Percentiles rank a stretch among this genome's conserved stretches.
These are phyloP conservation scores for Suillus plorans DNA, from an alignment of 768 basidiomycete species.

Conservation along the genomic window DNA sequence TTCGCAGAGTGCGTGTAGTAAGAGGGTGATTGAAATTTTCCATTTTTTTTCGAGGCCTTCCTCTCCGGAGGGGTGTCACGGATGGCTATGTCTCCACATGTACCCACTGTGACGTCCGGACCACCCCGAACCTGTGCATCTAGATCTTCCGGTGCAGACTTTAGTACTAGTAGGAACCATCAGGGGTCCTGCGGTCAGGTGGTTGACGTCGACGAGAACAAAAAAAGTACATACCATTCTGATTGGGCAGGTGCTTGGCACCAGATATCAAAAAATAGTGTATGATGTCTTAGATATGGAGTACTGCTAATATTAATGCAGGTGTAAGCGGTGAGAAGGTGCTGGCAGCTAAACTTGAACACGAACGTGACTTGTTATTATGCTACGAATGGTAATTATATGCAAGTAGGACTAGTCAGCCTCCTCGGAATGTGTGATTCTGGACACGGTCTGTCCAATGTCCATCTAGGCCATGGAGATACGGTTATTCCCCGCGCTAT, in stretches of 20 bases:
- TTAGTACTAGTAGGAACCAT: too few species aligned
- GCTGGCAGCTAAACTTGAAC: not conserved
- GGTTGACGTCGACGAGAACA: not conserved
- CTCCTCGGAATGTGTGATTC: slow-evolving; percentile 12
- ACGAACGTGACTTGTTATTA: slow-evolving; percentile 1
- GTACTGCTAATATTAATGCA: not conserved
- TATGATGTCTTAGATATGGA: not conserved
- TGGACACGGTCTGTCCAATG: slow-evolving; percentile 6
- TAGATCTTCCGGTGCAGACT: too few species aligned
- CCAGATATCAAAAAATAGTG: slow-evolving; percentile 1
- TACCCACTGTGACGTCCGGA: too few species aligned
- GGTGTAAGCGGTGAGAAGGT: slow-evolving; percentile 2
- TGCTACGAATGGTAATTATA: slow-evolving; percentile 3
- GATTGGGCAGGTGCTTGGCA: not conserved
- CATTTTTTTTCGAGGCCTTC: not conserved
- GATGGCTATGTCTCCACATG: not conserved
- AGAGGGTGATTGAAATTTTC: not conserved
- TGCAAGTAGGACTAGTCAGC: not conserved
- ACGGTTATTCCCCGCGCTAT: slow-evolving; percentile 1
- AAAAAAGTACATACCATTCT: not conserved
- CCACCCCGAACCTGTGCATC: too few species aligned
- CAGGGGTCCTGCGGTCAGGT: not conserved
- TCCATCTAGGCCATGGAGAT: slow-evolving; percentile 10
- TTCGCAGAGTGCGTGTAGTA: not conserved
- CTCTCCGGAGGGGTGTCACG: not conserved